These are phyloP conservation scores for Marasmius tenuissimus DNA, from an alignment of 1,284 basidiomycete genomes.

Conservation along the genomic window DNA sequence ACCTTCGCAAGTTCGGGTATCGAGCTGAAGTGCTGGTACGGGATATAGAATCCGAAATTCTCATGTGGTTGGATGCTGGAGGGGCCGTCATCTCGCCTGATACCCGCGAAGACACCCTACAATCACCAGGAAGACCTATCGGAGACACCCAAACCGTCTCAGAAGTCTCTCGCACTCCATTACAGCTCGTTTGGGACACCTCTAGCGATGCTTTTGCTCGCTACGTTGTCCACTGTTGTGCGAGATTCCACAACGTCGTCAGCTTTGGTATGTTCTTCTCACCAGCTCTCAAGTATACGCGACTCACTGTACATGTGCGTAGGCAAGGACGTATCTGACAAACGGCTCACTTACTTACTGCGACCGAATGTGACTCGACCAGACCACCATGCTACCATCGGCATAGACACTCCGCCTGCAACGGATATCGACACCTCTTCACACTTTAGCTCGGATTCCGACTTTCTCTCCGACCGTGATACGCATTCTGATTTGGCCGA, in stretches of 20 bases:
- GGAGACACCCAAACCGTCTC: constrained; percentile 53
- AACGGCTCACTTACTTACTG: constrained; percentile 73
- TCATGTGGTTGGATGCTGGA: constrained; percentile 59
- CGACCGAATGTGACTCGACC: constrained; percentile 71
- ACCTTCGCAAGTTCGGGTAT: constrained; percentile 61
- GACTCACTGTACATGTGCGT: neutral
- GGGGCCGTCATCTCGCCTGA: constrained; percentile 54
- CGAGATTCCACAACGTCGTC: constrained; percentile 74
- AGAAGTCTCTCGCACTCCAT: constrained; percentile 64
- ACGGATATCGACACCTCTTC: constrained; percentile 66
- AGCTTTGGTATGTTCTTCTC: constrained; percentile 66
- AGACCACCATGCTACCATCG: constrained; percentile 39
- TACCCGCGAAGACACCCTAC: constrained; percentile 17
- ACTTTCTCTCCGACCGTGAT: constrained; percentile 41
- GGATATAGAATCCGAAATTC: constrained; percentile 65
- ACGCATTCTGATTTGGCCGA: constrained; percentile 33
- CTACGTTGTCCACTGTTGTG: constrained; percentile 79
- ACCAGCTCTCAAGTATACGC: constrained; percentile 1
- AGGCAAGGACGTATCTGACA: constrained; percentile 69
- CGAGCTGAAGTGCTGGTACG: constrained; percentile 59
- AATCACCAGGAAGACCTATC: constrained; percentile 43
- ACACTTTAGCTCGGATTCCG: constrained; percentile 50
- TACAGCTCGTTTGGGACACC: constrained; percentile 71
- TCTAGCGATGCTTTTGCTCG: constrained; percentile 68
- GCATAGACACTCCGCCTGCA: constrained; percentile 68